These are phyloP conservation scores for Anisogramma anomala DNA, from an alignment of 2,329 filamentous ascomycete genomes.

Conservation along the genomic window DNA sequence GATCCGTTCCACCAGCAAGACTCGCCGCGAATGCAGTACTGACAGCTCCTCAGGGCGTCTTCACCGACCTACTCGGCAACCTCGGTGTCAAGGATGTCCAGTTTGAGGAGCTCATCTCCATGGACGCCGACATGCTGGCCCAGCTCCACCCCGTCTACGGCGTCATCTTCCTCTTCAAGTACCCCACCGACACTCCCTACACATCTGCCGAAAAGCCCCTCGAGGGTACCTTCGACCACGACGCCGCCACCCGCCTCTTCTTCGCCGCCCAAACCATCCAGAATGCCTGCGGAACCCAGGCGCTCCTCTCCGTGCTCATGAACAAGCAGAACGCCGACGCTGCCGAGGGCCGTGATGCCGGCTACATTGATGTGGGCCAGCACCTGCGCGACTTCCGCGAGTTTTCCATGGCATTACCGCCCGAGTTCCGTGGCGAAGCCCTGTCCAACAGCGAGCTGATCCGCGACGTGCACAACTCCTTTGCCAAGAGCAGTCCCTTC, in stretches of 20 bases:
- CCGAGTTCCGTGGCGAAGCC: conserved; percentile 54
- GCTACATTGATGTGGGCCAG: conserved; percentile 58
- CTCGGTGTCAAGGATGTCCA: conserved; percentile 89
- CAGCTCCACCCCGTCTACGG: conserved; percentile 74
- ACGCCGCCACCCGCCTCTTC: conserved; percentile 67
- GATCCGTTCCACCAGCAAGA: conserved; percentile 19
- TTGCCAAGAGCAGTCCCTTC: conserved; percentile 80
- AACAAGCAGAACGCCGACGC: conserved; percentile 54
- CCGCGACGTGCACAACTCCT: conserved; percentile 76
- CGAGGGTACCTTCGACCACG: conserved; percentile 72
- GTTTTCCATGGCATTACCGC: conserved; percentile 74
- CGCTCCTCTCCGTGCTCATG: conserved; percentile 78
- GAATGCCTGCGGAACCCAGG: conserved; percentile 96
- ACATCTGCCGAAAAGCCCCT: conserved; percentile 51
- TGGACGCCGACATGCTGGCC: conserved; percentile 65
- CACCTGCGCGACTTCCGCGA: conserved; percentile 70
- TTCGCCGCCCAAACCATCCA: conserved; percentile 97
- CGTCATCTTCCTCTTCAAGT: conserved; percentile 99
- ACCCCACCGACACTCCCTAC: conserved; percentile 58
- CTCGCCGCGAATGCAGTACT: conserved; percentile 6
- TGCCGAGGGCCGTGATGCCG: conserved; percentile 18
- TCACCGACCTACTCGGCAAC: conserved; percentile 86
- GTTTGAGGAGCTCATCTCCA: conserved; percentile 88
- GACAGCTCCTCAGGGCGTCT: conserved; percentile 58
- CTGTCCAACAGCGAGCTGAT: conserved; percentile 56